Conservation (phyloP, 805 yeast species). For the Vanderwaltozyma yarrowii region DNA sequence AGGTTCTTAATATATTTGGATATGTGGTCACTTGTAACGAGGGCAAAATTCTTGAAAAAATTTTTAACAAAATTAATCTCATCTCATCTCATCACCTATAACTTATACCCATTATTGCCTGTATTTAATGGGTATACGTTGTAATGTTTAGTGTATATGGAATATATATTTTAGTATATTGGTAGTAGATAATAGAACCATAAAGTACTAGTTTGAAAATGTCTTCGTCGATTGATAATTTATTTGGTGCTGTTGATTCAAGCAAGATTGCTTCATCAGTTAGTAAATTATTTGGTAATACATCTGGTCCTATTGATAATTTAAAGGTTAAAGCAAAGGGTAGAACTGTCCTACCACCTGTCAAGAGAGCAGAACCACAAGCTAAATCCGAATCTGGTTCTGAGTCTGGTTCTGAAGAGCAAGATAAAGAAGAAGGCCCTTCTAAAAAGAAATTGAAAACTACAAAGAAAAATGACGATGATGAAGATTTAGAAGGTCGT, state of each 20-base stretch:
- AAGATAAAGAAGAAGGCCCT: constrained; percentile 1
- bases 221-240: constrained; percentile 23
- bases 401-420: constrained; percentile 4
- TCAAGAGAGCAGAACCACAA: background rate
- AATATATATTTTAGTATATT: too few relatives aligned
- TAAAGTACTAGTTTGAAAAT: background rate
- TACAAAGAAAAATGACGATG: constrained; percentile 10
- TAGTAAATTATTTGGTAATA: constrained; percentile 29
- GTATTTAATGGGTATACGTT: background rate
- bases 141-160: too few relatives aligned
- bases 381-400: background rate
- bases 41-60: background rate
- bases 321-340: constrained; percentile 9
- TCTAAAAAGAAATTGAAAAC: too few relatives aligned
- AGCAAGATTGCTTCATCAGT: constrained; percentile 27
- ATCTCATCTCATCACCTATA: constrained; percentile 11
- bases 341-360: constrained; percentile 15
- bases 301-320: constrained; percentile 39
- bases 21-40: background rate
- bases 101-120: background rate
- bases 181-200: too few relatives aligned
- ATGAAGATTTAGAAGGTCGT: constrained; percentile 43
- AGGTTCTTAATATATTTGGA: too few relatives aligned
- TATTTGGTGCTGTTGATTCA: constrained; percentile 27
- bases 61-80: constrained; percentile 6